Conservation (phyloP, 352 stramenopile species). For the Poterioochromonas sp. region DNA sequence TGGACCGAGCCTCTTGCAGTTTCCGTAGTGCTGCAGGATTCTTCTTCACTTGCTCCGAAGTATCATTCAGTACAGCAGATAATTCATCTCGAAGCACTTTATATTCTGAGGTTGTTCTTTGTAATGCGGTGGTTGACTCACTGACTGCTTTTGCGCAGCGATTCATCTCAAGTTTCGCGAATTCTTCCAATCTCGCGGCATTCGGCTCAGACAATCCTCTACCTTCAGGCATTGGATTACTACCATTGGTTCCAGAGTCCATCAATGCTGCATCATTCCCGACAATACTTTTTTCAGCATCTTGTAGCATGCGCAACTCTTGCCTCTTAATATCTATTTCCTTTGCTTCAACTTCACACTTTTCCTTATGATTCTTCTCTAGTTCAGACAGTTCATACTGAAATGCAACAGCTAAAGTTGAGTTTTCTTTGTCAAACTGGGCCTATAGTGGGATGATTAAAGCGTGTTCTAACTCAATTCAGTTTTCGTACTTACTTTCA, state of each 20-base stretch:
- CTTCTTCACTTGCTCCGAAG: conserved; percentile 17
- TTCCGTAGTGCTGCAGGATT: conserved; percentile 1
- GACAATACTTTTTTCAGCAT: not conserved
- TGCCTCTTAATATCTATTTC: not conserved
- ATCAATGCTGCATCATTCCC: not conserved
- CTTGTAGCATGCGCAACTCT: conserved; percentile 7
- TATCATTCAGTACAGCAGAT: conserved; percentile 19
- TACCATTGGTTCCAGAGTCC: not conserved
- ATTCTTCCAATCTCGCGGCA: conserved; percentile 33
- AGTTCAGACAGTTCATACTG: not conserved
- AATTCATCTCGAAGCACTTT: conserved; percentile 26
- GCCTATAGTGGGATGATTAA: not conserved
- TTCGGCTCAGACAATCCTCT: not conserved
- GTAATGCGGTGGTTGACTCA: not conserved
- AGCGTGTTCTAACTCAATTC: not conserved
- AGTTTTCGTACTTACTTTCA: conserved; percentile 9
- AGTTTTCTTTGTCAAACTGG: not conserved
- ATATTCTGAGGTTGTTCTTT: not conserved
- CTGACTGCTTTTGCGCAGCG: not conserved
- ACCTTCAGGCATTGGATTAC: not conserved
- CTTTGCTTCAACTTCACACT: conserved; percentile 22
- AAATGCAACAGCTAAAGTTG: conserved; percentile 21
- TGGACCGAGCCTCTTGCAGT: conserved; percentile 16
- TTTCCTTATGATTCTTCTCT: not conserved
- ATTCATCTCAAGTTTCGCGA: not conserved